Evolutionary conservation across 2,329 filamentous ascomycete species (phyloP), one percentile per base, ranked within the genome.

Genomic region (Nannizziopsis barbatae): DNA sequence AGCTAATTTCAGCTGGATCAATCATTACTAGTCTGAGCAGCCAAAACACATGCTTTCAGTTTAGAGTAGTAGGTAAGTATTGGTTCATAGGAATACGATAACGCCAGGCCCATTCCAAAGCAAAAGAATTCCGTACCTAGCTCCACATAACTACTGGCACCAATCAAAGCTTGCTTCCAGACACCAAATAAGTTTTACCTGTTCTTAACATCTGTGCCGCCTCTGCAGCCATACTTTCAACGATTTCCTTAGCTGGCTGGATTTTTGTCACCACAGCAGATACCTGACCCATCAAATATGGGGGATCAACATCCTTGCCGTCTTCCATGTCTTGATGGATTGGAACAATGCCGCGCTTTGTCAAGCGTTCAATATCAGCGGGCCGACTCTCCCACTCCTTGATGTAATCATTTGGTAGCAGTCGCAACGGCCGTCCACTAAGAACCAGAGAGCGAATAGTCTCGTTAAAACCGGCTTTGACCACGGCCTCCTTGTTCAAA

Each of bases 261-360:
- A 95, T 78, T 56, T 82, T 79, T 31, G 71, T 66, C 50, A 95
- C 85, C 1, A 81, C 75, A 1, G 84, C 89, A 0, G 87, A 85
- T 7, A 95, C 89, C 70, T 95, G 87, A 1, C 90, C 90, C 90
- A 95, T 95, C 60, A 95, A 63, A 66, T 90, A 88, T 10, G 90
- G 90, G 49, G 84, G 72, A 60, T 95, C 90, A 10, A 94, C 71
- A 36, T 95, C 87, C 48, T 81, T 82, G 1, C 83, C 84, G 47
- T 87, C 75, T 43, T 94, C 86, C 59, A 95, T 72, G 62, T 96
- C 90, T 61, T 86, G 75, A 67, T 83, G 79, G 54, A 95, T 72
- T 1, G 90, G 90, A 52, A 93, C 82, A 27, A 94, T 68, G 0
- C 90, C 90, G 56, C 74, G 71, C 32, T 82, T 80, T 31, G 84